Conservation (phyloP, 129 eudicot genomes). For the Centella asiatica region DNA sequence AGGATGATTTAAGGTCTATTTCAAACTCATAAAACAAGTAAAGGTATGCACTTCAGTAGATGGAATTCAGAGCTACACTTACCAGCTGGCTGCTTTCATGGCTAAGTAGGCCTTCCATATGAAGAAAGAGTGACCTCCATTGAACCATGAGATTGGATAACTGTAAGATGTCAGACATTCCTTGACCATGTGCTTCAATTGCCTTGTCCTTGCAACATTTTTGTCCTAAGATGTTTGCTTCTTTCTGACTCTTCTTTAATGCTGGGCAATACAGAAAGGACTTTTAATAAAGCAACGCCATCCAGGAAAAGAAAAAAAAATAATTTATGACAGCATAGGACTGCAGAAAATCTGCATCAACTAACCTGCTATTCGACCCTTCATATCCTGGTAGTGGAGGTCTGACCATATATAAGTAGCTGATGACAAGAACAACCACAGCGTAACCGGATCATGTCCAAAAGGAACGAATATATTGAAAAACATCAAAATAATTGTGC, state of each 20-base stretch:
- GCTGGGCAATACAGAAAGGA: slow-evolving; percentile 23
- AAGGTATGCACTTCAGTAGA: not conserved
- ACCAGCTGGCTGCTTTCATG: slow-evolving; percentile 78
- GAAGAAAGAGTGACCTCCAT: slow-evolving; percentile 79
- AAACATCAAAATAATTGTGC: not conserved
- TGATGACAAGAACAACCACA: slow-evolving; percentile 22
- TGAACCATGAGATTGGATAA: slow-evolving; percentile 52
- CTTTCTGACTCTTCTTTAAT: slow-evolving; percentile 78
- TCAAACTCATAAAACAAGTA: not conserved
- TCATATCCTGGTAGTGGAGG: slow-evolving; percentile 79
- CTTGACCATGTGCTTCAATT: slow-evolving; percentile 24
- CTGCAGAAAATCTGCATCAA: slow-evolving; percentile 7
- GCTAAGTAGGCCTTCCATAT: slow-evolving; percentile 55
- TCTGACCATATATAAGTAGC: slow-evolving; percentile 91
- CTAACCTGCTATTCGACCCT: slow-evolving; percentile 80
- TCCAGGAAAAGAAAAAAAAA: not conserved
- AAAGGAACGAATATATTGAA: not conserved
- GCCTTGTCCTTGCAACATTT: slow-evolving; percentile 35
- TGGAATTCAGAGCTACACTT: slow-evolving; percentile 24
- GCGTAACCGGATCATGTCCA: slow-evolving; percentile 18
- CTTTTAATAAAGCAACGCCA: not conserved
- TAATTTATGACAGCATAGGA: not conserved
- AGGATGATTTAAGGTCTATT: not conserved
- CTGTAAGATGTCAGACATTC: slow-evolving; percentile 23
- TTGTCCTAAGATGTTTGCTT: slow-evolving; percentile 59